Evolutionary conservation across 345 rosid genomes (phyloP).

Genomic region (Acer yangbiense): DNA sequence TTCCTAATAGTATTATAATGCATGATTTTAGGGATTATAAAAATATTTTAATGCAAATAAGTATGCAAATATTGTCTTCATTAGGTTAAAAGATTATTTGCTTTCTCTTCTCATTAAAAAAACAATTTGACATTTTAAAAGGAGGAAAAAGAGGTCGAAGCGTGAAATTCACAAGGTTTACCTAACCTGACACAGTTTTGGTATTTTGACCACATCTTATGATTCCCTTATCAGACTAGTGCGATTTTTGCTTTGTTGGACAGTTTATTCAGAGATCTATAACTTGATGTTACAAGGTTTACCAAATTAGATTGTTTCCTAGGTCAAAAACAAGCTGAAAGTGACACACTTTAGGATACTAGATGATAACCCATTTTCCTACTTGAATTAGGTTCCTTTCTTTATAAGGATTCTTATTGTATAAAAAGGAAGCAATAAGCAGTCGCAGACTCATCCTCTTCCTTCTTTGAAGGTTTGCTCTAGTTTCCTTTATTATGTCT

Average conservation of each 20-base stretch:
- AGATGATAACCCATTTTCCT: background rate
- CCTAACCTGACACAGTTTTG: too few species aligned
- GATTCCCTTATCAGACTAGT: background rate
- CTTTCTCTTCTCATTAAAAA: background rate
- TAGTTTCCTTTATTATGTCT: too few species aligned
- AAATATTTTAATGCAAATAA: background rate
- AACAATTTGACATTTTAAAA: background rate
- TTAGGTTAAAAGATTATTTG: background rate
- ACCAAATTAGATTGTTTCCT: background rate
- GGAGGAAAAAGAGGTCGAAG: background rate
- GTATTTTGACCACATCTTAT: background rate
- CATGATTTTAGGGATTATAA: background rate
- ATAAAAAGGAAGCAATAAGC: background rate
- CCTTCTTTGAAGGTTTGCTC: background rate
- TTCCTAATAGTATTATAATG: background rate
- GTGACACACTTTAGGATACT: background rate
- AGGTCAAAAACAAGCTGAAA: background rate
- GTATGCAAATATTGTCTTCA: background rate
- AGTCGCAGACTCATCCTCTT: background rate
- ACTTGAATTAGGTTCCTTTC: background rate
- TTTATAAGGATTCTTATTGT: background rate
- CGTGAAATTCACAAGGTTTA: background rate
- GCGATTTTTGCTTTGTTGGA: background rate
- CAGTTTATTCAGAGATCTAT: background rate
- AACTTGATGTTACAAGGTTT: background rate